Percentiles rank a stretch among this genome's conserved stretches.
Conservation (phyloP, 2,329 filamentous ascomycete genomes). For the Pochonia chlamydosporia region DNA sequence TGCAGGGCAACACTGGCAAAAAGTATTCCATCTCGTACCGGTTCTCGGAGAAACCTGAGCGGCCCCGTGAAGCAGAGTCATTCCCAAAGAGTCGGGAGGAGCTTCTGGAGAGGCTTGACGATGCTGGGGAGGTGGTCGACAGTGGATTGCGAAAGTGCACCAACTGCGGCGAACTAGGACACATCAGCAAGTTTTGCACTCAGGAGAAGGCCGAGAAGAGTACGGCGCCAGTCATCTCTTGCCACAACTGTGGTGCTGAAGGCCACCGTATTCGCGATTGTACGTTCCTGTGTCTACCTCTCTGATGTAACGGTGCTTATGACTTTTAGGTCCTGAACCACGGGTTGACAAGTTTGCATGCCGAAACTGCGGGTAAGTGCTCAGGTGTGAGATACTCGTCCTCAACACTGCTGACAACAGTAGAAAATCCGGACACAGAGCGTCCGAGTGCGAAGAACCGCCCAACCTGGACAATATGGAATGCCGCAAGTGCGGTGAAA, state of each 20-base stretch:
- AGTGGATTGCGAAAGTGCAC: constrained; percentile 53
- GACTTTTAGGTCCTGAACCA: constrained; percentile 44
- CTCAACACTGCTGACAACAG: constrained; percentile 9
- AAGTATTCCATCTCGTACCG: constrained; percentile 60
- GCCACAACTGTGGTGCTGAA: constrained; percentile 57
- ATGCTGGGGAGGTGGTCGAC: constrained; percentile 60
- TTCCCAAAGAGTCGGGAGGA: constrained; percentile 57
- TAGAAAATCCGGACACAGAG: constrained; percentile 45
- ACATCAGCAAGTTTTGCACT: constrained; percentile 54
- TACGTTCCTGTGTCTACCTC: constrained; percentile 29
- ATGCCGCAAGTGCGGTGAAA: constrained; percentile 59
- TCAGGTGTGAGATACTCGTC: background rate
- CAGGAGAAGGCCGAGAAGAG: constrained; percentile 47
- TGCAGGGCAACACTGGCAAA: constrained; percentile 62
- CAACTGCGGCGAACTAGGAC: constrained; percentile 61
- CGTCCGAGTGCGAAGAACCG: constrained; percentile 49
- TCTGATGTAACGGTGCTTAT: background rate
- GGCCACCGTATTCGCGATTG: constrained; percentile 68
- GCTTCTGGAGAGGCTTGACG: constrained; percentile 56
- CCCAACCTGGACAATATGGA: constrained; percentile 58
- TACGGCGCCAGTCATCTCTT: constrained; percentile 44
- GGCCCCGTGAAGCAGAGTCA: constrained; percentile 50
- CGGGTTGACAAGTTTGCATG: constrained; percentile 61
- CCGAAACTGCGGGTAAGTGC: constrained; percentile 56
- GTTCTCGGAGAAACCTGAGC: constrained; percentile 49